Evolutionary conservation across 2,329 filamentous ascomycete species (phyloP).

Genomic region (Neurospora sp.): DNA sequence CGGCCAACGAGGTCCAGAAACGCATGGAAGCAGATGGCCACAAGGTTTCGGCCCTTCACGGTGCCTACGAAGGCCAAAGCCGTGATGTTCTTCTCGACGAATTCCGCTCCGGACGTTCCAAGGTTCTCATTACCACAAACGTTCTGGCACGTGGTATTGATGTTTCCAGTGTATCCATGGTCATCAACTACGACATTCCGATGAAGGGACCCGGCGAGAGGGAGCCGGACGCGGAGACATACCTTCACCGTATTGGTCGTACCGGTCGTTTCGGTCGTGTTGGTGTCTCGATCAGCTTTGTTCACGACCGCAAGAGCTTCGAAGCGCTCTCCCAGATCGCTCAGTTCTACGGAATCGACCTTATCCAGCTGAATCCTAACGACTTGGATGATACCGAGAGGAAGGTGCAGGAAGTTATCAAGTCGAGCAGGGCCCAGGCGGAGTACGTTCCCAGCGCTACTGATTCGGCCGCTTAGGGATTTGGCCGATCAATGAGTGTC

Average conservation of each 20-base stretch:
- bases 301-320: slow-evolving; percentile 78
- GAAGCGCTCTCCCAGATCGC: slow-evolving; percentile 71
- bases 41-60: slow-evolving; percentile 82
- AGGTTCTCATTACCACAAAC: slow-evolving; percentile 97
- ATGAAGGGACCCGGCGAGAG: slow-evolving; percentile 66
- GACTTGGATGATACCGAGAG: slow-evolving; percentile 90
- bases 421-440: slow-evolving; percentile 17
- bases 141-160: slow-evolving; percentile 95
- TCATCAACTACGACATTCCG: slow-evolving; percentile 91
- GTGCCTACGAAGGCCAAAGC: slow-evolving; percentile 72
- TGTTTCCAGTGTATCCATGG: slow-evolving; percentile 84
- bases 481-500: neutral
- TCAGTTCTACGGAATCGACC: slow-evolving; percentile 67
- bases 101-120: slow-evolving; percentile 79
- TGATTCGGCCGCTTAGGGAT: neutral
- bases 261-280: slow-evolving; percentile 95
- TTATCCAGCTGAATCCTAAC: slow-evolving; percentile 67
- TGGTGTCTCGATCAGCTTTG: slow-evolving; percentile 90
- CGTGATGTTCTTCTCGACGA: slow-evolving; percentile 78
- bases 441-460: slow-evolving; percentile 21
- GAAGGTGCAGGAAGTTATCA: slow-evolving; percentile 33
- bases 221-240: slow-evolving; percentile 88
- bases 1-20: slow-evolving; percentile 73
- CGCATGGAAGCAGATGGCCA: slow-evolving; percentile 86
- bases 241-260: slow-evolving; percentile 93